Evolutionary conservation across 345 rosid genomes (phyloP), one percentile per base, ranked within the genome.

Genomic region (Noccaea bulbosa): DNA sequence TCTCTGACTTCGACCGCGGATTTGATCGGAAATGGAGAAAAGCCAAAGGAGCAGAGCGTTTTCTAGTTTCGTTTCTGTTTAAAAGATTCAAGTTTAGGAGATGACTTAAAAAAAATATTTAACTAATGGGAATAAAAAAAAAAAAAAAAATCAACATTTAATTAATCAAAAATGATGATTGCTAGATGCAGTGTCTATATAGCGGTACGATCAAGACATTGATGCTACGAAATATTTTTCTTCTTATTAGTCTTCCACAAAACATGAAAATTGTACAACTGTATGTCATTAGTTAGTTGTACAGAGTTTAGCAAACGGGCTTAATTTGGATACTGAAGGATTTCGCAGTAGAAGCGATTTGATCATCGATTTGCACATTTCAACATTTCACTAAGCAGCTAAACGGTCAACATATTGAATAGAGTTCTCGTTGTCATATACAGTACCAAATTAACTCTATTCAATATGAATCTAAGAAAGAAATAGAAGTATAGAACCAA

Each of bases 11-110:
- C n/a, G 69, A 59, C 64, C 63, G 64, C 11, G 33, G 77, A 71
- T 60, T 70, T 53, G 77, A 71, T 67, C 79, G 79, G 79, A 57
- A 71, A 76, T 55, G 27, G 61, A 64, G 62, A 63, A 53, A 63
- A 53, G 59, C 49, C 59, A 15, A 15, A 58, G 46, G 61, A 32
- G 48, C 60, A 63, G 71, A 9, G 67, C 66, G 75, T 65, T 67
- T 74, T 53, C 9, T 51, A 51, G 8, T 59, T 51, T 51, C 50
- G 64, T 67, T 61, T 51, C 4, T 55, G 72, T 68, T 60, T 72
- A 53, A 40, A 40, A 41, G 62, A 58, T 74, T 43, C 72, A 61
- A 75, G 48, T 54, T 62, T 46, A 17, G 27, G 15, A 30, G 51
- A 27, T 41, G 59, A 27, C 75, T 48, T 39, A 7, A 7, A 16